Evolutionary conservation across 1,284 basidiomycete species (phyloP).

Genomic region (Rhodotorula sp.): DNA sequence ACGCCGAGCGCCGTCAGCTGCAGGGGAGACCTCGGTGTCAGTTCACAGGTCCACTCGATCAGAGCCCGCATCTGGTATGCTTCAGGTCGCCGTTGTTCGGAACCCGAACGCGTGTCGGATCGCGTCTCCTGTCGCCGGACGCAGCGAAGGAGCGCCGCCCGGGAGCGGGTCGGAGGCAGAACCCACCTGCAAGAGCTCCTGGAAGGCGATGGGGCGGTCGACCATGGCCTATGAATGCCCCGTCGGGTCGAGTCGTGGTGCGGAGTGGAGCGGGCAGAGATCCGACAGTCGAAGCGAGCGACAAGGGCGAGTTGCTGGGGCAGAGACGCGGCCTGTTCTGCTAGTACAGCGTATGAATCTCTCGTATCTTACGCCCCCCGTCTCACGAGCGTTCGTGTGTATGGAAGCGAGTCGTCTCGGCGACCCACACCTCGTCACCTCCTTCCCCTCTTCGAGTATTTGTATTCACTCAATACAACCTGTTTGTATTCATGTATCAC

Average conservation of each 20-base stretch:
- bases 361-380: no score
- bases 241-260: background rate
- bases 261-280: no score
- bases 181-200: constrained; percentile 38
- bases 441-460: no score
- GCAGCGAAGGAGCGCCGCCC: background rate
- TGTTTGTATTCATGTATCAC: no score
- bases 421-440: no score
- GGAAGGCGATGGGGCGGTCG: constrained; percentile 40
- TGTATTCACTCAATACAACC: no score
- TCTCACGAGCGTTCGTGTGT: no score
- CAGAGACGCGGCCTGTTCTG: no score
- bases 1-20: constrained; percentile 95
- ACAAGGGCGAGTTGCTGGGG: background rate
- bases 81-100: background rate
- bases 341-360: no score
- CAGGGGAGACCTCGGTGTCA: constrained; percentile 41
- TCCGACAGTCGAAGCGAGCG: background rate
- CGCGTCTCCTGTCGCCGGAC: constrained; percentile 1
- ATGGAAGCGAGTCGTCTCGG: no score
- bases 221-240: constrained; percentile 6
- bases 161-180: no score
- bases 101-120: no score
- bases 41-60: background rate
- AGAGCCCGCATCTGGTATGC: background rate